Base-by-base conservation (phyloP, 306 rosid species). In the Castanea crenata region DNA sequence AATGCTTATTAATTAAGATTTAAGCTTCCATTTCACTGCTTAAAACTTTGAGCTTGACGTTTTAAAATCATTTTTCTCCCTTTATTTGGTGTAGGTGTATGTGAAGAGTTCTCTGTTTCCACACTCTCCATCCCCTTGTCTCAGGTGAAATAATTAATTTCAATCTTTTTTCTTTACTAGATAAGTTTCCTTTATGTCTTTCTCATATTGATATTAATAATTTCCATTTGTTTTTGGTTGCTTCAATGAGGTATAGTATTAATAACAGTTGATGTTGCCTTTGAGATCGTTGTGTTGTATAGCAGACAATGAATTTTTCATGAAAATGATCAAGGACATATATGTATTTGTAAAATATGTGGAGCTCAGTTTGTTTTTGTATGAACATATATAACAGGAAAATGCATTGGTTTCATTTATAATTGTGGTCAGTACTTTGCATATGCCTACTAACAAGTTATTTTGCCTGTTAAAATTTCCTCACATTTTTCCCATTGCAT, bases 91-190 rank as follows among this genome's bases (percentile, higher is more conserved):
- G 83, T 57, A 94, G 99, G 97, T 62, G 65, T 94, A 91, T 75
- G 97, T 91, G 78, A 94, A 92, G 92, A 92, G 99, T 72, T 67
- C 83, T 74, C 34, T 73, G 21, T 94, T 91, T 81, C 97, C 97
- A 4, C 90, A 92, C 79, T 94, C 99, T 67, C 95, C 97, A 78
- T 71, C 97, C n/a, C 25, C 91, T 38, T 84, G 77, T 82, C 91
- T 94, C 58, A 92, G 75, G 99, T 92, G 89, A 80, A 18, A 3
- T 57, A 31, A 62, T 38, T 20, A 54, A 41, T 51, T 41, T 27
- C 29, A n/a, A 16, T n/a, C 11, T 75, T 78, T 74, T 4, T 54
- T 72, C 14, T 41, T 78, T 74, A 1, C 38, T 75, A 16, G n/a
- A 41, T 31, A 34, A 51, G 31, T 62, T 35, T 20, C 38, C 63